These are phyloP conservation scores for Podosphaera aphanis DNA, from an alignment of 2,329 filamentous ascomycete species.

Conservation along the genomic window DNA sequence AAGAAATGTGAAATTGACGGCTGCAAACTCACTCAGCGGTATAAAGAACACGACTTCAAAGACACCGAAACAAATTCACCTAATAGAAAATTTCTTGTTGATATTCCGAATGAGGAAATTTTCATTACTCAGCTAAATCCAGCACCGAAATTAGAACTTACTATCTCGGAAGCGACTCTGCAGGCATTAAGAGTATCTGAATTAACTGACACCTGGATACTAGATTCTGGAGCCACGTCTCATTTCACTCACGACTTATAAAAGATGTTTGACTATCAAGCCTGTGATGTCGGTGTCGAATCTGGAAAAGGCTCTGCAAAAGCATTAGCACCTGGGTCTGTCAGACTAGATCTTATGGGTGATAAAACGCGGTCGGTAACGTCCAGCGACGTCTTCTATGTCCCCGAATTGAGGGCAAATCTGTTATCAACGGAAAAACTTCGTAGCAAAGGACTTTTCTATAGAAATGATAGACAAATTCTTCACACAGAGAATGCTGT, in stretches of 20 bases:
- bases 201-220: neutral
- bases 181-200: neutral
- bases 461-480: neutral
- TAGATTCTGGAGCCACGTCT: neutral
- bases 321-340: neutral
- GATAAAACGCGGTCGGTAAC: slow-evolving; percentile 1
- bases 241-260: neutral
- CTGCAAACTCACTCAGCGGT: neutral
- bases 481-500: neutral
- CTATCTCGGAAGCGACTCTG: neutral
- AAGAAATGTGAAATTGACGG: neutral
- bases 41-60: neutral
- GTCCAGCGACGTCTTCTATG: neutral
- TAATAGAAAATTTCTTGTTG: neutral
- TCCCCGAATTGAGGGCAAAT: neutral
- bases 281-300: neutral
- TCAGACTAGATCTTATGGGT: neutral
- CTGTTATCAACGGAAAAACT: neutral
- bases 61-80: neutral
- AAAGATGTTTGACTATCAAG: neutral
- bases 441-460: neutral
- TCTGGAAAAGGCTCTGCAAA: slow-evolving; percentile 1
- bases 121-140: neutral
- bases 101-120: neutral
- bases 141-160: neutral